Percentiles rank a stretch among this genome's conserved stretches.
These are phyloP conservation scores for Eucalyptus sp. DNA, from an alignment of 345 rosid species.

Conservation along the genomic window DNA sequence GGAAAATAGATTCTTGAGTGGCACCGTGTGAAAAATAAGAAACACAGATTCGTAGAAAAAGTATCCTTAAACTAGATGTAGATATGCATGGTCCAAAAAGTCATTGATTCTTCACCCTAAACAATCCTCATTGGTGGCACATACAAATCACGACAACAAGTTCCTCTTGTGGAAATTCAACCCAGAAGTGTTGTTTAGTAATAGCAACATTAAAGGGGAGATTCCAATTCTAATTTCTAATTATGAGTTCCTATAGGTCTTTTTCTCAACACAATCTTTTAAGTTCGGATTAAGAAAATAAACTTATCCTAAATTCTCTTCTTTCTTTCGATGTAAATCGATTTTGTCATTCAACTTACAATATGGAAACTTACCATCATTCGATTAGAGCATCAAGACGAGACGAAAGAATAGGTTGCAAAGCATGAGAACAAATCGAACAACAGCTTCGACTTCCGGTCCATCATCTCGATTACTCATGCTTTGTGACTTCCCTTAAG, in stretches of 20 bases:
- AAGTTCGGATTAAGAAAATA: background rate
- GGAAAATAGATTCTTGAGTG: background rate
- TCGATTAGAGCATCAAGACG: background rate
- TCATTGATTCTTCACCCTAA: background rate
- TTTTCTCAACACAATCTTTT: background rate
- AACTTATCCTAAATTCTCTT: background rate
- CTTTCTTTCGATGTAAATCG: background rate
- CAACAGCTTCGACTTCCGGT: accelerated
- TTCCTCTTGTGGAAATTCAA: background rate
- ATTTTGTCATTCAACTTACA: background rate
- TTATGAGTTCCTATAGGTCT: background rate
- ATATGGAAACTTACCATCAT: background rate
- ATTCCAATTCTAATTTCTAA: background rate
- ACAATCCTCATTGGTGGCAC: background rate
- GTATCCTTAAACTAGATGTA: background rate
- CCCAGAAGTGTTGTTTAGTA: background rate
- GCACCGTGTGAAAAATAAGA: background rate
- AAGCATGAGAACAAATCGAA: background rate
- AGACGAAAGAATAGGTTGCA: accelerated
- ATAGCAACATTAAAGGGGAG: background rate
- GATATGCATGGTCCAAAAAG: background rate
- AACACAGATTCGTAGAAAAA: background rate
- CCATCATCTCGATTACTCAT: background rate
- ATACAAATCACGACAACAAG: accelerated
- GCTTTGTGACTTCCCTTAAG: background rate